Base-by-base conservation (phyloP, 345 rosid genomes). In the Murraya paniculata region DNA sequence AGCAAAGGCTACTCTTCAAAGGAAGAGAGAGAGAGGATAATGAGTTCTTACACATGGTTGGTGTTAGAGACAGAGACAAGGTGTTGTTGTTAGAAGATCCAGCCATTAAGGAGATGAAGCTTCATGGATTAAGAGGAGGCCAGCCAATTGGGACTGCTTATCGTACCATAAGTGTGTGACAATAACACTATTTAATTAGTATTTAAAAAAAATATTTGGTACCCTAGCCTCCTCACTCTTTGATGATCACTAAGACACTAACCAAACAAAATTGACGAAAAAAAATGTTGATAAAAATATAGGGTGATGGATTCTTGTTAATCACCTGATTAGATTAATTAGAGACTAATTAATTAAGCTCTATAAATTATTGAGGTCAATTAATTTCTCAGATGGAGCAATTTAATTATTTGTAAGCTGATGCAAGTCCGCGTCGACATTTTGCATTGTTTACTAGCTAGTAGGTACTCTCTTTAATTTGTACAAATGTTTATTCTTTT, bases 41-140 rank as follows among this genome's bases (percentile, higher is more conserved):
- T 33, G 99, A 93, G 71, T 87, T 79, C 78, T 72, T 96, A 76
- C 98, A 93, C 95, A 93, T 96, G 99, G 92, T 91, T 56, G 99
- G 99, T 4, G 95, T 96, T 74, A 85, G 86, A 78, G 97, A 93
- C 86, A 90, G 88, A 78, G 93, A 93, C 87, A 93, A 96, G 75
- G 88, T 96, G 48, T 82, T 96, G 35, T 72, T 96, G 82, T 76
- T 96, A 71, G 87, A 96, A 80, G 96, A 92, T 89, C 99, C 99
- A 19, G 94, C 95, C 2, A 88, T 87, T 81, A 92, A 84, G 80
- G 97, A 91, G 73, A 88, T 78, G 91, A 95, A 88, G 82, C 92
- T 93, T 77, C 92, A 79, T 79, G 76, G 82, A 45, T 59, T 84
- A 69, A 67, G 81, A 41, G 79, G 85, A 72, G 77, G 73, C 72